Evolutionary conservation across 495 filamentous ascomycete species (phyloP), one percentile per base, ranked within the genome.

Genomic region (Aspergillus incahuasiensis): DNA sequence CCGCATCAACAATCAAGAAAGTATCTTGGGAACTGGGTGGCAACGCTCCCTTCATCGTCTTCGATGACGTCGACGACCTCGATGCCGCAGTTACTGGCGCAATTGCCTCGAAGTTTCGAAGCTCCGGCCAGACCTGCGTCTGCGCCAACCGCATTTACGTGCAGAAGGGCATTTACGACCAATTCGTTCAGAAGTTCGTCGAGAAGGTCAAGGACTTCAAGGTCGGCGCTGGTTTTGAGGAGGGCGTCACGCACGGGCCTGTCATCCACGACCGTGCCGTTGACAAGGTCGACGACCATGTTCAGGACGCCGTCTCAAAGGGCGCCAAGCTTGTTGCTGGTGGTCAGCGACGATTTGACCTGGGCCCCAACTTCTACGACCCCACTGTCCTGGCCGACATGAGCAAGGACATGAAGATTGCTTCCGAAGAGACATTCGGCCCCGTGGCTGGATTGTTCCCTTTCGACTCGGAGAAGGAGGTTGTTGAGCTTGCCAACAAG

Each of bases 31-130:
- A 96, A 65, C 81, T 96, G 0, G 91, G 91, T 45, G 91, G 91
- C 19, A 96, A 96, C 67, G 87, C 90, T 0, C 91, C 91, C 1
- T 95, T 96, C 73, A 95, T 96, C 51, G 89, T 96, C 16, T 96
- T 96, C 60, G 88, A 95, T 52, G 91, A 96, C 63, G 73, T 72
- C 15, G 88, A 91, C 30, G 87, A 96, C 64, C 70, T 96, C 35
- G 88, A 90, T 54, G 70, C 74, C 0, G 91, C 91, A 5, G 86
- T 95, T 6, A 75, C 80, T 0, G 91, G 88, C 6, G 88, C 87
- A 7, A 77, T 95, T 45, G 68, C 82, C 22, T 85, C 79, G 64
- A 96, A 96, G 69, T 96, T 95, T 82, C 83, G 91, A 24, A 86
- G 83, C 41, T 91, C 87, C 0, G 91, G 91, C 11, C 91, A 96